Conservation (phyloP, 352 stramenopile species). For the Pythium coloratum region DNA sequence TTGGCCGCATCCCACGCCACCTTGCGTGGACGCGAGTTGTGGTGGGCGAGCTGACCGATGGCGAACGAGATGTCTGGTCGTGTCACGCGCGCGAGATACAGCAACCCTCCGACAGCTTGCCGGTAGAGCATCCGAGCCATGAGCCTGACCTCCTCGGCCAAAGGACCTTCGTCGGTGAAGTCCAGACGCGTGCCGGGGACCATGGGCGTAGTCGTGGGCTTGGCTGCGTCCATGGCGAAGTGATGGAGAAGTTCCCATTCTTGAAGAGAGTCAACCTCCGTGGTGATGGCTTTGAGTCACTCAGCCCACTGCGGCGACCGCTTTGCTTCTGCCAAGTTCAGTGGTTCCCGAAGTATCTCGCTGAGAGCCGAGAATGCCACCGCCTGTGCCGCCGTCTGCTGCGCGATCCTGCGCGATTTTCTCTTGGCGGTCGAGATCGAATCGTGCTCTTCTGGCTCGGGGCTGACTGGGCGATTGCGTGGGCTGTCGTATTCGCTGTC, state of each 20-base stretch:
- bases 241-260: background rate
- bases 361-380: background rate
- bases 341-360: slow-evolving; percentile 8
- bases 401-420: slow-evolving; percentile 5
- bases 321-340: slow-evolving; percentile 3
- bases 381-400: background rate
- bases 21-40: too few relatives aligned
- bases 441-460: too few relatives aligned
- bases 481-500: background rate
- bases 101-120: slow-evolving; percentile 1
- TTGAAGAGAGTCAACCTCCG: slow-evolving; percentile 4
- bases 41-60: too few relatives aligned
- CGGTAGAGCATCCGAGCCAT: slow-evolving; percentile 15
- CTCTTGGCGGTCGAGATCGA: background rate
- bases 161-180: background rate
- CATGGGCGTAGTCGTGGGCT: slow-evolving; percentile 5
- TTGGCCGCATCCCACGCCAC: too few relatives aligned
- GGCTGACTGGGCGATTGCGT: background rate
- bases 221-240: slow-evolving; percentile 4
- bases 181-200: slow-evolving; percentile 17
- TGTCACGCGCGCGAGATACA: too few relatives aligned
- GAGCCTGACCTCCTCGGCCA: background rate
- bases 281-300: slow-evolving; percentile 3
- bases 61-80: too few relatives aligned
- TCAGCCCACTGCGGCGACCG: slow-evolving; percentile 9